Conservation (phyloP, 2,329 filamentous ascomycete genomes). For the Penicillium italicum region DNA sequence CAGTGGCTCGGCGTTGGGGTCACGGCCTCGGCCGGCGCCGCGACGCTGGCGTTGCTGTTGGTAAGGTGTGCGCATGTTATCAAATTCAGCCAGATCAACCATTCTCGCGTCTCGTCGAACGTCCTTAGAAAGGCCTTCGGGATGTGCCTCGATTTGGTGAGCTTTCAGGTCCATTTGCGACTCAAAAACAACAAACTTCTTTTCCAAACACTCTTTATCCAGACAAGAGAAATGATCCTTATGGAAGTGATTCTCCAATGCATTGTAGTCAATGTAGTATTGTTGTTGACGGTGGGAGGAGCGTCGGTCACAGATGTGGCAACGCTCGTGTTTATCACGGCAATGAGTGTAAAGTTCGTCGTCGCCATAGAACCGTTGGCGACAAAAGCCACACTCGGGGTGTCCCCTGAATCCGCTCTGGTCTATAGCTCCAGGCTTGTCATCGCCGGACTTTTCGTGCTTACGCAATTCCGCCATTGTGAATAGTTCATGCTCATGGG, state of each 20-base stretch:
- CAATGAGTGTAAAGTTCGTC: slow-evolving; percentile 95
- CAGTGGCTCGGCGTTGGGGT: slow-evolving; percentile 79
- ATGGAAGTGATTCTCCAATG: slow-evolving; percentile 80
- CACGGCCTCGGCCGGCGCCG: slow-evolving; percentile 66
- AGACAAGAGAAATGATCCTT: slow-evolving; percentile 82
- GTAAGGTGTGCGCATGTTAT: slow-evolving; percentile 72
- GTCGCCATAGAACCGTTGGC: slow-evolving; percentile 87
- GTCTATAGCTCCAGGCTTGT: slow-evolving; percentile 81
- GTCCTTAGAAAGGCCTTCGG: slow-evolving; percentile 74
- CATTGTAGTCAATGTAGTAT: slow-evolving; percentile 86
- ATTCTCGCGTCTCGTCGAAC: slow-evolving; percentile 75
- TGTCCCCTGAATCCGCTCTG: slow-evolving; percentile 97
- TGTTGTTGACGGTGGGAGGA: slow-evolving; percentile 66
- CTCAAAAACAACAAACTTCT: slow-evolving; percentile 96
- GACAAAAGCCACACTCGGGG: slow-evolving; percentile 89
- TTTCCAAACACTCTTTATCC: slow-evolving; percentile 85
- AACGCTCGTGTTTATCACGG: slow-evolving; percentile 88
- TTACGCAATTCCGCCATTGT: slow-evolving; percentile 73
- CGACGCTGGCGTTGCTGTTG: slow-evolving; percentile 58
- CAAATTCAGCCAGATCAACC: slow-evolving; percentile 84
- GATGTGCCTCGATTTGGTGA: slow-evolving; percentile 82
- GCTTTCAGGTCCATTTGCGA: slow-evolving; percentile 93
- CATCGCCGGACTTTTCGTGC: slow-evolving; percentile 88
- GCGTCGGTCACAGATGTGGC: slow-evolving; percentile 82
- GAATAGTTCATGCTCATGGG: slow-evolving; percentile 94